Evolutionary conservation across 2,329 filamentous ascomycete genomes (phyloP), one percentile per base, ranked within the genome.

Genomic region (Epichloe aotearoae): DNA sequence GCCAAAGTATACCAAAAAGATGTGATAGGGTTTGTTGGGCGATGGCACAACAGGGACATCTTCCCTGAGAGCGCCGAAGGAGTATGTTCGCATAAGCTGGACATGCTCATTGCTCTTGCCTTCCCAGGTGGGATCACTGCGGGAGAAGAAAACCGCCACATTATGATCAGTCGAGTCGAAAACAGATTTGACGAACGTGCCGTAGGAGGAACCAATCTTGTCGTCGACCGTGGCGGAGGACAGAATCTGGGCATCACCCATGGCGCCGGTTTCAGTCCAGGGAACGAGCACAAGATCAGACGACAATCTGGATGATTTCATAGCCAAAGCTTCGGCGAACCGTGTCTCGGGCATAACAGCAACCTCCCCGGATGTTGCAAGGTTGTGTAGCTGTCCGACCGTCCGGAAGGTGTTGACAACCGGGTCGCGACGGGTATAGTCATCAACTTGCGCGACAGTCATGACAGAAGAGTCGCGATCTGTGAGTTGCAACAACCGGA

Each of bases 381-480:
- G 76, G 55, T 90, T 87, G 62, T 93, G 82, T 40, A 95, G 79
- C 55, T 86, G 84, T 1, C 88, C 88, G 58, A 96, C 90, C 0
- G 88, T 88, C 46, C 86, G 81, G 75, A 96, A 96, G 0, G 88
- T 86, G 62, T 95, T 95, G 50, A 96, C 81, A 4, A 97, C 83
- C 0, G 91, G 88, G 60, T 97, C 91, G 59, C 79, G 76, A 6
- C 77, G 73, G 26, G 79, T 78, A 54, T 82, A 77, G 46, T 93
- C 87, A 39, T 89, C 84, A 3, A 84, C 75, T 61, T 94, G 88
- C 0, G 88, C 84, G 11, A 95, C 88, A 59, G 88, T 84, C 91
- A 97, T 97, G 59, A 96, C 91, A 17, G 89, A 90, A 1, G 91
- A 96, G 41, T 88, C 86, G 75, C 91, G 88, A 59, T 96, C 90